A percentile compares a stretch with the other conserved stretches of the same genome.
These are phyloP conservation scores for Avena insularis DNA, from an alignment of 176 grass and related monocot species.

Conservation along the genomic window DNA sequence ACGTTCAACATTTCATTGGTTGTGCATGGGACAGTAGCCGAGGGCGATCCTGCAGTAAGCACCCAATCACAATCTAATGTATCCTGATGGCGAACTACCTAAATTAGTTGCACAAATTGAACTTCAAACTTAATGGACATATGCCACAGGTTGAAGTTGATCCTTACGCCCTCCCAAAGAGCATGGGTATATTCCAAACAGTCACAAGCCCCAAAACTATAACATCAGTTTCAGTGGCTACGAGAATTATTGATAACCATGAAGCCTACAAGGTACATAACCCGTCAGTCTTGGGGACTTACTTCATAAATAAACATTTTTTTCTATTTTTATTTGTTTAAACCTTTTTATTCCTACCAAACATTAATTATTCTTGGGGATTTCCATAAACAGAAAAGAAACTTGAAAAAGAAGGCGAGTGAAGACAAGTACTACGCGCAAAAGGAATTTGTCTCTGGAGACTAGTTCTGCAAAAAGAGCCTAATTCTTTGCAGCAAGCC, in stretches of 20 bases:
- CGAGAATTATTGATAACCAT: constrained; percentile 78
- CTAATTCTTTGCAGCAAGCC: constrained; percentile 36
- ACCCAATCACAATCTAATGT: constrained; percentile 32
- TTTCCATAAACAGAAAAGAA: constrained; percentile 64
- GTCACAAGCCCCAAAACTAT: constrained; percentile 77
- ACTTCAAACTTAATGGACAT: constrained; percentile 26
- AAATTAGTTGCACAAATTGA: constrained; percentile 30
- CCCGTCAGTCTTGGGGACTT: neutral
- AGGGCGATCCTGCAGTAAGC: constrained; percentile 67
- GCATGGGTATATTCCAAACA: constrained; percentile 76
- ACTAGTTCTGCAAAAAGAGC: constrained; percentile 50
- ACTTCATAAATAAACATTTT: neutral
- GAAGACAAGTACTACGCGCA: constrained; percentile 80
- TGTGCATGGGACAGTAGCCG: constrained; percentile 78
- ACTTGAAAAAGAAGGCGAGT: constrained; percentile 79
- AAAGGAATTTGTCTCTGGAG: constrained; percentile 74
- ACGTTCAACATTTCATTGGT: constrained; percentile 91
- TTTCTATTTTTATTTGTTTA: constrained; percentile 30
- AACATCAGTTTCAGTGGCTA: constrained; percentile 71
- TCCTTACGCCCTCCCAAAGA: constrained; percentile 76
- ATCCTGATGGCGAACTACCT: constrained; percentile 16
- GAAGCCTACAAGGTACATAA: constrained; percentile 79
- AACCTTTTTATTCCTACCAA: neutral
- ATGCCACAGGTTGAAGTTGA: constrained; percentile 62
- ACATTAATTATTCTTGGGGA: neutral